Percentiles rank a stretch among this genome's conserved stretches.
phyloP scores from a whole-genome alignment of 2,329 filamentous ascomycete genomes.

The Rhynchosporium graminicola region DNA sequence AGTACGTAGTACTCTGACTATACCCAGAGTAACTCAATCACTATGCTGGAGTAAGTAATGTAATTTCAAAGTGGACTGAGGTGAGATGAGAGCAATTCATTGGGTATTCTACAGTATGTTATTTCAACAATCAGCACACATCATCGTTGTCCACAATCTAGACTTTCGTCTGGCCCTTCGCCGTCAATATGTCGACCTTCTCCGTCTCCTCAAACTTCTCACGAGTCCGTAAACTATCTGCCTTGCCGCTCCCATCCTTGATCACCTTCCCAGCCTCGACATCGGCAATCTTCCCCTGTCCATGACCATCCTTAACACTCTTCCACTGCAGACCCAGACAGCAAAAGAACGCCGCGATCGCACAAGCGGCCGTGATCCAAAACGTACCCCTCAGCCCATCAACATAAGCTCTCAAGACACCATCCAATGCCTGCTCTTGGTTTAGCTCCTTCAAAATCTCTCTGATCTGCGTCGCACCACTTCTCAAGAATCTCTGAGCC shows the following conservation, averaged over 20 bases:
- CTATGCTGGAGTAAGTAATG: too few relatives aligned
- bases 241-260: slow-evolving; percentile 4
- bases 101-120: neutral
- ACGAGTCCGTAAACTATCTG: neutral
- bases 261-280: slow-evolving; percentile 13
- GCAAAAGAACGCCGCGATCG: slow-evolving; percentile 48
- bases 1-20: too few relatives aligned
- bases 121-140: neutral
- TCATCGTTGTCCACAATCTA: neutral
- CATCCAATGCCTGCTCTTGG: slow-evolving; percentile 45
- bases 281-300: slow-evolving; percentile 24
- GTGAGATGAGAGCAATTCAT: neutral
- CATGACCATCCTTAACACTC: slow-evolving; percentile 51
- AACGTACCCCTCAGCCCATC: slow-evolving; percentile 53
- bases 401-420: slow-evolving; percentile 57
- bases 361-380: slow-evolving; percentile 53
- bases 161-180: slow-evolving; percentile 12
- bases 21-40: too few relatives aligned
- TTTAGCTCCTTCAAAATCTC: slow-evolving; percentile 46
- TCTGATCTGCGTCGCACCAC: slow-evolving; percentile 53
- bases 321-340: slow-evolving; percentile 52
- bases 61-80: neutral
- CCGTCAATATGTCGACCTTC: slow-evolving; percentile 10
- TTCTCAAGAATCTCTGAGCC: slow-evolving; percentile 51
- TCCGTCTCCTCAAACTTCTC: slow-evolving; percentile 3